Conservation (phyloP, 139 green algal species). For the Zygnema circumcarinatum region DNA sequence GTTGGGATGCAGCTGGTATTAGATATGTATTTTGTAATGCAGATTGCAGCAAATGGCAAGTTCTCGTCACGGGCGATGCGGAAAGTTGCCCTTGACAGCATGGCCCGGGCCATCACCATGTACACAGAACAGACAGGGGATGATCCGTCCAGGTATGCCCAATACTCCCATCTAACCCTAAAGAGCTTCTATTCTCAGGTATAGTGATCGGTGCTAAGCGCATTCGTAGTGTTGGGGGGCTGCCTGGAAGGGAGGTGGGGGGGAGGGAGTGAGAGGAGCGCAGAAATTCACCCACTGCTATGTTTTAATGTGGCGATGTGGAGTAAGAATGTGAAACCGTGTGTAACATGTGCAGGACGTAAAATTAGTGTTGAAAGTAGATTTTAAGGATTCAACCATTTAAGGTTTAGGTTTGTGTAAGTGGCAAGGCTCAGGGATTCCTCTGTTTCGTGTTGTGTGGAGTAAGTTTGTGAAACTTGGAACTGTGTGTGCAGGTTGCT, state of each 20-base stretch:
- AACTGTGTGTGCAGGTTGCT: slow-evolving; percentile 20
- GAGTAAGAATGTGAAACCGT: too few species aligned
- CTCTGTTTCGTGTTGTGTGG: too few species aligned
- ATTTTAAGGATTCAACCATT: too few species aligned
- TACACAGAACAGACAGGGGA: slow-evolving; percentile 30
- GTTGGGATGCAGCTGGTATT: slow-evolving; percentile 58
- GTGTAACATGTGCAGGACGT: too few species aligned
- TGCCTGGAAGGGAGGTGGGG: background rate
- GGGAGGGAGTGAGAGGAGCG: too few species aligned
- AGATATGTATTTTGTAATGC: slow-evolving; percentile 61
- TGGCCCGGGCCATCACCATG: slow-evolving; percentile 22
- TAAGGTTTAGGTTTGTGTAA: too few species aligned
- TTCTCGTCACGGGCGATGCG: slow-evolving; percentile 51
- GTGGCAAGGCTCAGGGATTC: too few species aligned
- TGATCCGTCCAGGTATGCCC: slow-evolving; percentile 26
- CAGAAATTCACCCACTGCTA: too few species aligned
- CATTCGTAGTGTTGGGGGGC: background rate
- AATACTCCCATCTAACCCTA: background rate
- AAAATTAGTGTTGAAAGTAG: too few species aligned
- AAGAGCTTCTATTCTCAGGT: background rate
- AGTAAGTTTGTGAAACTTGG: too few species aligned
- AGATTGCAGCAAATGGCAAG: slow-evolving; percentile 29
- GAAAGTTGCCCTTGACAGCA: slow-evolving; percentile 46
- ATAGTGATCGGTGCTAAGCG: background rate
- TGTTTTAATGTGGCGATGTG: too few species aligned